These are phyloP conservation scores for Lophium mytilinum DNA, from an alignment of 495 filamentous ascomycete species.

Conservation along the genomic window DNA sequence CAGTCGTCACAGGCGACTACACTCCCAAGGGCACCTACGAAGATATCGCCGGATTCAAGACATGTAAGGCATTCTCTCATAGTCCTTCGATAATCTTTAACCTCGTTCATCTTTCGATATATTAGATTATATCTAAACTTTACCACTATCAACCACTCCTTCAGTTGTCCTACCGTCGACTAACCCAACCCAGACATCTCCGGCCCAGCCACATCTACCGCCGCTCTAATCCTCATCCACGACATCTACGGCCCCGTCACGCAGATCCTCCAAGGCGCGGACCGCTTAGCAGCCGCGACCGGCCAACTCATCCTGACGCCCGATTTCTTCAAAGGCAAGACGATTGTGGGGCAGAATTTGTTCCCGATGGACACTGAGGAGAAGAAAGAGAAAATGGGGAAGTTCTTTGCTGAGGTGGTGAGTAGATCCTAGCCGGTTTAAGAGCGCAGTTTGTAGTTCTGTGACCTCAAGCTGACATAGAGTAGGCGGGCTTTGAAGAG, in stretches of 20 bases:
- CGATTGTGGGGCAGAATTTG: slow-evolving; percentile 26
- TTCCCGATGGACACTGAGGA: slow-evolving; percentile 40
- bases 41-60: background rate
- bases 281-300: slow-evolving; percentile 14
- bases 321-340: slow-evolving; percentile 41
- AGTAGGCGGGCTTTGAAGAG: slow-evolving; percentile 46
- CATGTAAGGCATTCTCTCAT: slow-evolving; percentile 18
- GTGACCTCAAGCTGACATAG: background rate
- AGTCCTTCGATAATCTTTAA: background rate
- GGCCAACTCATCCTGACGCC: slow-evolving; percentile 39
- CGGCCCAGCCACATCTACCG: slow-evolving; percentile 22
- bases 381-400: slow-evolving; percentile 32
- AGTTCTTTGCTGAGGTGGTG: slow-evolving; percentile 29
- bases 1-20: slow-evolving; percentile 37
- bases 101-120: too few species aligned
- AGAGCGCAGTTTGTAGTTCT: slow-evolving; percentile 27
- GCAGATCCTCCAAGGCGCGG: slow-evolving; percentile 30
- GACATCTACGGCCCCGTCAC: slow-evolving; percentile 30
- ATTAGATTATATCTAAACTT: background rate
- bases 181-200: slow-evolving; percentile 26
- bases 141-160: background rate
- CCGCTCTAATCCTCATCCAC: slow-evolving; percentile 29
- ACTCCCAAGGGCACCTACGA: slow-evolving; percentile 1
- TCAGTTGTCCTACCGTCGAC: too few species aligned
- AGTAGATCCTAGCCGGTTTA: slow-evolving; percentile 4